A percentile compares a stretch with the other conserved stretches of the same genome.
phyloP scores from a whole-genome alignment of 257 asterid genomes.

The Capsicum pubescens region DNA sequence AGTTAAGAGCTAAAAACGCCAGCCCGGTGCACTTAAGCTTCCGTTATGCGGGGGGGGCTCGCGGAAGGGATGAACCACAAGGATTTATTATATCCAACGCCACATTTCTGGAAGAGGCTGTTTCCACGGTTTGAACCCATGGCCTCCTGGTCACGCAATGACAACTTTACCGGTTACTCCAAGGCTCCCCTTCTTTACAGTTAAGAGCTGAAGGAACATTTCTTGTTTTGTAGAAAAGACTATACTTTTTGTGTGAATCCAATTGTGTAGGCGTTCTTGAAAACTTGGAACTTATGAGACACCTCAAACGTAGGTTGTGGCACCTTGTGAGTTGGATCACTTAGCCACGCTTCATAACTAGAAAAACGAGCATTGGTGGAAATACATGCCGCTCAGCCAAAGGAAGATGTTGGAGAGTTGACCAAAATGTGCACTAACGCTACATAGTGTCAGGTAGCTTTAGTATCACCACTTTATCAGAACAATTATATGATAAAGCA shows the following conservation, averaged over 20 bases:
- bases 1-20: neutral
- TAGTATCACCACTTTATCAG: neutral
- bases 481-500: neutral
- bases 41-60: too few relatives aligned
- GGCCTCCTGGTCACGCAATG: too few relatives aligned
- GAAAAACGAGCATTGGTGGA: neutral
- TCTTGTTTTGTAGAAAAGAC: neutral
- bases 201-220: neutral
- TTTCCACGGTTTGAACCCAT: too few relatives aligned
- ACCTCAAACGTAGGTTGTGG: neutral
- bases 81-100: too few relatives aligned
- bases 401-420: neutral
- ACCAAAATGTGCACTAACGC: neutral
- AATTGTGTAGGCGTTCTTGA: neutral
- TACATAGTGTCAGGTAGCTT: neutral
- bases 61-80: too few relatives aligned
- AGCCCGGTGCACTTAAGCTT: too few relatives aligned
- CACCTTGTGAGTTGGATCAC: neutral
- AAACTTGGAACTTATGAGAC: neutral
- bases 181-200: too few relatives aligned
- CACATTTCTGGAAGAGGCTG: too few relatives aligned
- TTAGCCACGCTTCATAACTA: neutral
- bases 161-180: too few relatives aligned
- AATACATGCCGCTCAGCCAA: neutral
- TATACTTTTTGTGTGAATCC: neutral